phyloP scores from a whole-genome alignment of 1,284 basidiomycete species.

The Marasmius fiardii region DNA sequence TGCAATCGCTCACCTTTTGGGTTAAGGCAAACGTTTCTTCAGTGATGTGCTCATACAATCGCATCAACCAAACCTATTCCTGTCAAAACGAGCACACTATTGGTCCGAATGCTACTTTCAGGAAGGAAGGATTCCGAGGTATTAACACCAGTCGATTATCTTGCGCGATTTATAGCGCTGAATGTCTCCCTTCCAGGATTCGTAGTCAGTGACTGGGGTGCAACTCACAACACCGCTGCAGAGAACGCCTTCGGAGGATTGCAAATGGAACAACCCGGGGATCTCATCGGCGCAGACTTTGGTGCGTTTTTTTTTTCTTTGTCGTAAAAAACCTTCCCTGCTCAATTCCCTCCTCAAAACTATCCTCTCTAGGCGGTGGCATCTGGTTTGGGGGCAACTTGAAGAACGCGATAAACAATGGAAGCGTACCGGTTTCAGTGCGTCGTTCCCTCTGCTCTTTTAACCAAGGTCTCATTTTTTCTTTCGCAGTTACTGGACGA shows the following conservation, averaged over 20 bases:
- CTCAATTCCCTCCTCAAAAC: not conserved
- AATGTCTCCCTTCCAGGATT: conserved; percentile 30
- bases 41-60: conserved; percentile 75
- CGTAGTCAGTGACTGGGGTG: conserved; percentile 47
- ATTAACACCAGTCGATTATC: not conserved
- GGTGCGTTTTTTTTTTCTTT: conserved; percentile 20
- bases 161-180: not conserved
- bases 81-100: conserved; percentile 36
- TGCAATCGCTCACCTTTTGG: too few relatives aligned
- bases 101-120: conserved; percentile 33
- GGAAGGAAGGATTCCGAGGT: conserved; percentile 40
- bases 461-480: conserved; percentile 11
- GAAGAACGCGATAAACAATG: conserved; percentile 31
- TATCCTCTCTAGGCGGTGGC: conserved; percentile 40
- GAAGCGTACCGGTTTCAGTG: conserved; percentile 45
- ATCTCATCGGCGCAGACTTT: conserved; percentile 38
- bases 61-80: conserved; percentile 38
- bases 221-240: conserved; percentile 40
- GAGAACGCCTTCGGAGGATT: conserved; percentile 44
- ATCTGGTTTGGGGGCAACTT: conserved; percentile 27
- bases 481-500: conserved; percentile 54
- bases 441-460: conserved; percentile 6
- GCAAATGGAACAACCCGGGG: conserved; percentile 49
- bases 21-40: conserved; percentile 66
- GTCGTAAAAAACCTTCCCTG: not conserved